phyloP scores from a whole-genome alignment of 805 yeast genomes.

The Myxozyma monticola region DNA sequence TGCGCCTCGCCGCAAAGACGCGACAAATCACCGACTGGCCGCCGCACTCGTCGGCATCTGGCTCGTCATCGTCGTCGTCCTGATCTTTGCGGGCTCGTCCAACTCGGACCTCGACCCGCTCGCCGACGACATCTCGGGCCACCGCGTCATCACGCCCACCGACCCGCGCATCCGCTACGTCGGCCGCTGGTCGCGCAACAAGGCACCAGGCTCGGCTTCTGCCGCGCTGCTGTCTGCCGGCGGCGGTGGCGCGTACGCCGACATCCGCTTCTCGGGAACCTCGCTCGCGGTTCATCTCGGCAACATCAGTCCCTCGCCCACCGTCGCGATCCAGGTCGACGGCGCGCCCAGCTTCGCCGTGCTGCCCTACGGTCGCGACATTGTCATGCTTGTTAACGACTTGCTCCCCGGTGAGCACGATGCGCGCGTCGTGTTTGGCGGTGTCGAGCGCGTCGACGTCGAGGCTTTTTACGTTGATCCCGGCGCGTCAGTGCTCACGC shows the following conservation, averaged over 20 bases:
- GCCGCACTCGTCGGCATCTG: constrained; percentile 26
- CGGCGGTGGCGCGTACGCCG: constrained; percentile 23
- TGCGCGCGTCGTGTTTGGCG: constrained; percentile 23
- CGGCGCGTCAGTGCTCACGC: not conserved
- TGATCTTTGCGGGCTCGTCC: constrained; percentile 4
- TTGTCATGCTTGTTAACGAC: constrained; percentile 16
- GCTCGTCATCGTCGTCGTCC: constrained; percentile 18
- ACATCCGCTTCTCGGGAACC: constrained; percentile 27
- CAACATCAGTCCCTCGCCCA: constrained; percentile 22
- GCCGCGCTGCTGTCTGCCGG: constrained; percentile 21
- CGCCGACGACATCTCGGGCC: constrained; percentile 12
- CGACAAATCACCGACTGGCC: constrained; percentile 8
- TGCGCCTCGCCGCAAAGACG: not conserved
- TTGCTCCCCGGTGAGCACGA: constrained; percentile 12
- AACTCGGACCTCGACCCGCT: constrained; percentile 22
- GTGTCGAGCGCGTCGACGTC: constrained; percentile 20
- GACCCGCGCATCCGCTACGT: constrained; percentile 15
- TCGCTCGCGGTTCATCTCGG: constrained; percentile 29
- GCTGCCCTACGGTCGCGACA: constrained; percentile 28
- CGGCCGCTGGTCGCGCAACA: constrained; percentile 30
- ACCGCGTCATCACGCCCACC: constrained; percentile 12
- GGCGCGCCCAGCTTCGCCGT: constrained; percentile 4
- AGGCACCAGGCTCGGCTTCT: constrained; percentile 24
- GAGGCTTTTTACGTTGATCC: constrained; percentile 27
- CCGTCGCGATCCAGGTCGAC: constrained; percentile 19